Base-by-base conservation (phyloP, 768 basidiomycete species). In the Auriscalpium vulgare region DNA sequence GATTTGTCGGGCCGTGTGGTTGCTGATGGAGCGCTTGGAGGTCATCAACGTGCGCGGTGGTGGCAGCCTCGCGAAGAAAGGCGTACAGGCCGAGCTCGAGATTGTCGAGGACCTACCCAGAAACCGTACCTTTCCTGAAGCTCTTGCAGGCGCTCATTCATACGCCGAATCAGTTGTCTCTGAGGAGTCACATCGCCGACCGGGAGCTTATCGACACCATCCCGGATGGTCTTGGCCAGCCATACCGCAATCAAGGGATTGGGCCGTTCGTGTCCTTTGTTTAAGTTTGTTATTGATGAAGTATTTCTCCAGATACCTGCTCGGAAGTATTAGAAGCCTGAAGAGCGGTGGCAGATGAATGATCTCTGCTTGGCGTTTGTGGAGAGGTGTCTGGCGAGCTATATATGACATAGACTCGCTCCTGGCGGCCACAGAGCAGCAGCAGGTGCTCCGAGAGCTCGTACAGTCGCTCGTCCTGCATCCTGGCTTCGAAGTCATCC, bases 281-380 rank as follows among this genome's bases (percentile, higher is more conserved):
- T n/a, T n/a, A n/a, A n/a, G 16, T 97, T 95, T 66, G 87, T 95
- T 54, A 72, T 95, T 58, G 93, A 97, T 63, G 89, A 88, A 48
- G 91, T 98, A 3, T 88, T 97, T 60, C 78, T 85, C 36, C 84
- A 85, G 51, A 85, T 91, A 44, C 76, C 83, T 11, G 78, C 75
- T 51, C 78, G 94, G 47, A 91, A 89, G 57, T 97, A 88, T 64
- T 74, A 80, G 3, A 78, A 78, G 36, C 82, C 82, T 10, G 82
- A 82, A 11, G 92, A 97, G 64, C 73, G 87, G 58, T 97, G 92
- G 93, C 77, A 83, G 63, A 85, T 89, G 67, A 88, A 93, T 53
- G 92, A 95, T 60, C 75, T 86, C 0, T 90, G 88, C 53, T 74
- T 97, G 46, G 83, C 81, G 57, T 95, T 90, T 66, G 78, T 95